Conservation (phyloP, 345 rosid genomes). For the Stellera chamaejasme region DNA sequence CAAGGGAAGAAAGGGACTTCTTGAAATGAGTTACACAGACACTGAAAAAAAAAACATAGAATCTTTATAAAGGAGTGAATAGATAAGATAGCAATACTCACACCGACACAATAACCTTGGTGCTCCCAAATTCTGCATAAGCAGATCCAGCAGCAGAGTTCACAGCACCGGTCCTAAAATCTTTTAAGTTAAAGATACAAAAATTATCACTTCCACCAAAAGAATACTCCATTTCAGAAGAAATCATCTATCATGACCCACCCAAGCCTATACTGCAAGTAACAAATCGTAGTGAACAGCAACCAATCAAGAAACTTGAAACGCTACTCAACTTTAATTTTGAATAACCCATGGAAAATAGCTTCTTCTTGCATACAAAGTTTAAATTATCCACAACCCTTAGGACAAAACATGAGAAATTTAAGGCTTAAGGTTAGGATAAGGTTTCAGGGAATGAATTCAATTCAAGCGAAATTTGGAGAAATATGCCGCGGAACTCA, state of each 20-base stretch:
- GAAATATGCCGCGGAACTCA: too few species aligned
- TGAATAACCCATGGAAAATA: not conserved
- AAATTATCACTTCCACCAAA: not conserved
- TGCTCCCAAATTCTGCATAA: conserved; percentile 90
- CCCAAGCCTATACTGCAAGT: not conserved
- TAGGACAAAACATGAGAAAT: too few species aligned
- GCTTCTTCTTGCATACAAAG: not conserved
- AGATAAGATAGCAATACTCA: conserved; percentile 33
- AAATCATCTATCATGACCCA: not conserved
- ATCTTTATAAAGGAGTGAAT: conserved; percentile 2
- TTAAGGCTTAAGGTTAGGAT: too few species aligned
- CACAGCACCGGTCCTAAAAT: conserved; percentile 79
- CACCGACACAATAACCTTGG: conserved; percentile 96
- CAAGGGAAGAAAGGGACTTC: not conserved
- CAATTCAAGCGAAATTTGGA: too few species aligned
- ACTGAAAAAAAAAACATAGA: not conserved
- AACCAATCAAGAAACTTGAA: not conserved
- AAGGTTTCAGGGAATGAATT: too few species aligned
- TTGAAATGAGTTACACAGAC: not conserved
- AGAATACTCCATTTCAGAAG: not conserved
- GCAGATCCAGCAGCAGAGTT: conserved; percentile 93
- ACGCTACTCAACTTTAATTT: too few species aligned
- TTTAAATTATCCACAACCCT: not conserved
- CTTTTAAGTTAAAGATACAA: conserved; percentile 28
- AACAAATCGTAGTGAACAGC: not conserved